Percentiles rank a stretch among this genome's conserved stretches.
Conservation (phyloP, 108 stramenopile species). For the Aurantiochytrium sp. region DNA sequence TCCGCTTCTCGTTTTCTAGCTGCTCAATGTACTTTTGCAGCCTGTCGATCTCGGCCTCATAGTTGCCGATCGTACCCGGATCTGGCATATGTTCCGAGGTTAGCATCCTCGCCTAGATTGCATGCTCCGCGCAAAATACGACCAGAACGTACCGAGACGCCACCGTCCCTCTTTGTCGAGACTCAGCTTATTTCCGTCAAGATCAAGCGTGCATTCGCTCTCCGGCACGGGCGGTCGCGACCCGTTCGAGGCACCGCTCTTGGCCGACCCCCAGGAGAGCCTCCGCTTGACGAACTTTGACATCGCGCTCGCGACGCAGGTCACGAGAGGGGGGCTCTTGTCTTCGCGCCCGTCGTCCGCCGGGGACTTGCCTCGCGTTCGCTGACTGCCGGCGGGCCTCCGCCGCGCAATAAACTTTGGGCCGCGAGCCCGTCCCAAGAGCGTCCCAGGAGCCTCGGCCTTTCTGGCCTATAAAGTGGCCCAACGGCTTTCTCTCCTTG, state of each 20-base stretch:
- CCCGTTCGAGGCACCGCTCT: slow-evolving; percentile 6
- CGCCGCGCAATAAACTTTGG: neutral
- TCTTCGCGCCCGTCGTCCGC: neutral
- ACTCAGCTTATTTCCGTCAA: neutral
- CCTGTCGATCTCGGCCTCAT: slow-evolving; percentile 7
- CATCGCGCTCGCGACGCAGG: neutral
- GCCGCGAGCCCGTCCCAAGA: neutral
- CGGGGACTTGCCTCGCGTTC: neutral
- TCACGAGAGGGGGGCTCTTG: too few relatives aligned
- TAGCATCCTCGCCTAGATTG: too few relatives aligned
- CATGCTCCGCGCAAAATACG: too few relatives aligned
- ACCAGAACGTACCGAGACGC: neutral
- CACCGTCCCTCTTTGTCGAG: slow-evolving; percentile 8
- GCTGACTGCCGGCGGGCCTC: neutral
- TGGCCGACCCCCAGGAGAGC: neutral
- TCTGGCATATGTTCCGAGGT: too few relatives aligned
- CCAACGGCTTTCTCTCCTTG: too few relatives aligned
- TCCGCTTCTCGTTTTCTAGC: neutral
- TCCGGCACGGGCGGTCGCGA: neutral
- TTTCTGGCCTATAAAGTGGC: too few relatives aligned
- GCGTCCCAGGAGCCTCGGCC: too few relatives aligned
- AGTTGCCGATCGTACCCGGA: neutral
- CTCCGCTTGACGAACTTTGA: slow-evolving; percentile 3
- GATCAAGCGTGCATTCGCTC: slow-evolving; percentile 3
- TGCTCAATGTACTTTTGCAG: slow-evolving; percentile 2